Evolutionary conservation across 495 filamentous ascomycete genomes (phyloP), one percentile per base, ranked within the genome.

Genomic region (Tricharina praecox): DNA sequence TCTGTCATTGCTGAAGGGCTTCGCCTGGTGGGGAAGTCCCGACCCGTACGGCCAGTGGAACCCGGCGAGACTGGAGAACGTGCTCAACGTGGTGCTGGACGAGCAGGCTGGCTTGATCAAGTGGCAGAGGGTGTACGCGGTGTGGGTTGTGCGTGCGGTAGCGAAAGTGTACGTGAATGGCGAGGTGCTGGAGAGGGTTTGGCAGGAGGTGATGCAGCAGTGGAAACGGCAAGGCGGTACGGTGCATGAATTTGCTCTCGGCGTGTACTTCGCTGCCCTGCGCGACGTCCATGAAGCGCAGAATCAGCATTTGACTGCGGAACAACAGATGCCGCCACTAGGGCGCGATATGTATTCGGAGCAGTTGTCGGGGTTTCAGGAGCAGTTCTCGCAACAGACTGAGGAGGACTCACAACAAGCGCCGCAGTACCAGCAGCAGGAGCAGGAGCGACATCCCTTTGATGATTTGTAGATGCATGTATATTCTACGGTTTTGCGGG

Each of bases 1-100:
- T 54, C 62, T 77, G 37, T 66, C 71, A 3, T 66, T 93, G 20
- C 77, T 93, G 56, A 76, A 79, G 50, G 81, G 79, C 3, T 94
- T 93, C 60, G 67, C 68, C 37, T 59, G 60, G n/a, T 75, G 86
- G 59, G 85, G 83, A 15, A 72, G 74, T n/a, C 63, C 67, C 21
- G 44, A 56, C n/a, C 15, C 10, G 4, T 71, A 74, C 50, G 75
- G 73, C 10, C 59, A 72, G 4, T 90, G 82, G 85, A 79, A 73
- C 40, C 64, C 66, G 15, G 63, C 68, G 51, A 67, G 69, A 32
- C 67, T 87, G 11, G 23, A 30, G 23, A 15, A 49, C 44, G 42
- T 54, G n/a, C 34, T 59, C 2, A 20, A 24, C 24, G 13, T 48
- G 43, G 38, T 53, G 19, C n/a, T 44, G 19, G 28, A 20, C 9